A percentile compares a stretch with the other conserved stretches of the same genome.
Evolutionary conservation across 2,329 filamentous ascomycete genomes (phyloP).

Genomic region (Colletotrichum sp.): DNA sequence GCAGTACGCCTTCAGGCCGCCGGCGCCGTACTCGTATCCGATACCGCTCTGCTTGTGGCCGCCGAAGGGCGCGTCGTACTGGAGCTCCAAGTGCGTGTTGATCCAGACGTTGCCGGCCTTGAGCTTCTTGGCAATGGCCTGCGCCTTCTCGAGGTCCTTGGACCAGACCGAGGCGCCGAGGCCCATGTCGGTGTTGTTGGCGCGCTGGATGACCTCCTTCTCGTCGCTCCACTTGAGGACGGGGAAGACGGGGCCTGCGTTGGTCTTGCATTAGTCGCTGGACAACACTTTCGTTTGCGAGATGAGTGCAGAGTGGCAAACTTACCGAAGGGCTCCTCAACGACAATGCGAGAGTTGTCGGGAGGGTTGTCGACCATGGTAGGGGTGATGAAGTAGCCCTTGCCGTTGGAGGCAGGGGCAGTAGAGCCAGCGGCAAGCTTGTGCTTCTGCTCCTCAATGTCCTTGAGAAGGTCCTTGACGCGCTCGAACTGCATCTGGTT

Average conservation of each 20-base stretch:
- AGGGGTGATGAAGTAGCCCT: constrained; percentile 62
- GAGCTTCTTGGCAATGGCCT: constrained; percentile 56
- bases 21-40: constrained; percentile 44
- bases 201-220: constrained; percentile 60
- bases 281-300: neutral
- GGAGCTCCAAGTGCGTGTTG: constrained; percentile 58
- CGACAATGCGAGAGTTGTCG: constrained; percentile 59
- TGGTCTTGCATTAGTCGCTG: neutral
- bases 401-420: constrained; percentile 32
- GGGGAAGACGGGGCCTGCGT: constrained; percentile 63
- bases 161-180: constrained; percentile 65
- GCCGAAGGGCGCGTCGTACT: constrained; percentile 40
- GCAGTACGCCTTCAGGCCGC: constrained; percentile 41
- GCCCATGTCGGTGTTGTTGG: constrained; percentile 57
- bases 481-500: constrained; percentile 68
- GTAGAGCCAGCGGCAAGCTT: constrained; percentile 27
- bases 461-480: constrained; percentile 20
- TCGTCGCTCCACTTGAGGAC: constrained; percentile 66
- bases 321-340: constrained; percentile 50
- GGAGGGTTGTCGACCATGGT: constrained; percentile 67
- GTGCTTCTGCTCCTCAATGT: constrained; percentile 19
- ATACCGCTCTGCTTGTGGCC: constrained; percentile 50
- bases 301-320: neutral
- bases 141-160: constrained; percentile 55
- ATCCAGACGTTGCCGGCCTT: constrained; percentile 68